Conservation (phyloP, 2,329 filamentous ascomycete genomes). For the Tympanopsis confertula region DNA sequence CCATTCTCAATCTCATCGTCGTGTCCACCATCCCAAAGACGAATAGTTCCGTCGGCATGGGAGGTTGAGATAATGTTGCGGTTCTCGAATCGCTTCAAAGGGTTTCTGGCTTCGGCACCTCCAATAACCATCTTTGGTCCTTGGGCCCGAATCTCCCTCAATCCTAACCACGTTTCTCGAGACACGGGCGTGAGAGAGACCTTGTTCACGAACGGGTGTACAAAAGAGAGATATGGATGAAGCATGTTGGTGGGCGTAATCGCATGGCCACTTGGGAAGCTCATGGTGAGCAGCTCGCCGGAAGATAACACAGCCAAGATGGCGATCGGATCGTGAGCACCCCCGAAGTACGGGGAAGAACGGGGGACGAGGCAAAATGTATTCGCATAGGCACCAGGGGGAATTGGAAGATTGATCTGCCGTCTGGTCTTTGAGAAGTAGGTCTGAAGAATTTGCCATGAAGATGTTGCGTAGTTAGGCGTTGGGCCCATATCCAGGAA, state of each 20-base stretch:
- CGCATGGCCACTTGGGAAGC: slow-evolving; percentile 81
- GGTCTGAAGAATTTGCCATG: slow-evolving; percentile 70
- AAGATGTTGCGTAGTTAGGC: slow-evolving; percentile 80
- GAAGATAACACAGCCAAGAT: slow-evolving; percentile 69
- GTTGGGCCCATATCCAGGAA: slow-evolving; percentile 84
- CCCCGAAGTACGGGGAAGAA: slow-evolving; percentile 71
- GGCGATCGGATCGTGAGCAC: slow-evolving; percentile 82
- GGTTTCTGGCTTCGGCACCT: slow-evolving; percentile 60
- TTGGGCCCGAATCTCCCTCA: slow-evolving; percentile 72
- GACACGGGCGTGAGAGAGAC: slow-evolving; percentile 64
- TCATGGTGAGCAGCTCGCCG: slow-evolving; percentile 79
- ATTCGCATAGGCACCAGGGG: slow-evolving; percentile 63
- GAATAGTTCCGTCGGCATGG: slow-evolving; percentile 82
- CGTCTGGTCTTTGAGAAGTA: slow-evolving; percentile 67
- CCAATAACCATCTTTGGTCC: slow-evolving; percentile 71
- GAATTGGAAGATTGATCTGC: slow-evolving; percentile 61
- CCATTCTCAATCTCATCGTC: slow-evolving; percentile 88
- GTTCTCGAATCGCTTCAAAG: slow-evolving; percentile 66
- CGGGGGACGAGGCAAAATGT: slow-evolving; percentile 79
- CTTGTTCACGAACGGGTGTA: slow-evolving; percentile 77
- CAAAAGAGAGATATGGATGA: slow-evolving; percentile 74
- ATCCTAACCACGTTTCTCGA: slow-evolving; percentile 73
- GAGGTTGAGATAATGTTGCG: slow-evolving; percentile 77
- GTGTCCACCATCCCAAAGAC: slow-evolving; percentile 85
- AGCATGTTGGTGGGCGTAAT: slow-evolving; percentile 89